Conservation (phyloP, 441 rosid genomes). For the Euphorbia celastroides region DNA sequence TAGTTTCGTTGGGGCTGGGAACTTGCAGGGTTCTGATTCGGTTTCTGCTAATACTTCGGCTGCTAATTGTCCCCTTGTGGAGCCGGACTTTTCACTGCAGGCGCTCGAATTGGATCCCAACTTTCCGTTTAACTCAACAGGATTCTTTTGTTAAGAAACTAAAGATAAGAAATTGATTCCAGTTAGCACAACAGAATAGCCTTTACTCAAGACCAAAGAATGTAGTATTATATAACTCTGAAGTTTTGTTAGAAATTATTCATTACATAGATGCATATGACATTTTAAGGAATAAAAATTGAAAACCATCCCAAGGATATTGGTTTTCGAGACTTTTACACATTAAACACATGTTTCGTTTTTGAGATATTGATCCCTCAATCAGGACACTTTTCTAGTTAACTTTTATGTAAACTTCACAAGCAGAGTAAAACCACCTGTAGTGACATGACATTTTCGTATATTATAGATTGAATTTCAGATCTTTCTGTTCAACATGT, state of each 20-base stretch:
- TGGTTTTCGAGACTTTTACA: neutral
- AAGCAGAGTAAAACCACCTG: too few species aligned
- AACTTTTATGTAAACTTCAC: too few species aligned
- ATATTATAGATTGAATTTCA: too few species aligned
- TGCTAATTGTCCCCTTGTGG: conserved; percentile 56
- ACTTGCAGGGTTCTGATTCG: conserved; percentile 31
- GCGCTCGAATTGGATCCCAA: conserved; percentile 45
- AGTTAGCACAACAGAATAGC: conserved; percentile 14
- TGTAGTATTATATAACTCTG: conserved; percentile 2
- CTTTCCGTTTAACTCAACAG: conserved; percentile 43
- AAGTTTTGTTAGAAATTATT: conserved; percentile 1
- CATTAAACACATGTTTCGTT: neutral
- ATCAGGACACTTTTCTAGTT: too few species aligned
- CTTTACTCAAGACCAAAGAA: conserved; percentile 9
- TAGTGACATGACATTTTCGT: too few species aligned
- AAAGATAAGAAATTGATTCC: conserved; percentile 15
- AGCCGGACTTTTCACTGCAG: conserved; percentile 67
- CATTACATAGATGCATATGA: too few species aligned
- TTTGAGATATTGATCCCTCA: too few species aligned
- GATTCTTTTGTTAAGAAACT: conserved; percentile 30
- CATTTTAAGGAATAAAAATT: neutral
- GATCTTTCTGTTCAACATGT: too few species aligned
- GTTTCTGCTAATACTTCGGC: conserved; percentile 66
- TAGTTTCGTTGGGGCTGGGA: conserved; percentile 28
- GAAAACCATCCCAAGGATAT: neutral